Base-by-base conservation (phyloP, 495 filamentous ascomycete species). In the Penicillium macrosclerotiorum region DNA sequence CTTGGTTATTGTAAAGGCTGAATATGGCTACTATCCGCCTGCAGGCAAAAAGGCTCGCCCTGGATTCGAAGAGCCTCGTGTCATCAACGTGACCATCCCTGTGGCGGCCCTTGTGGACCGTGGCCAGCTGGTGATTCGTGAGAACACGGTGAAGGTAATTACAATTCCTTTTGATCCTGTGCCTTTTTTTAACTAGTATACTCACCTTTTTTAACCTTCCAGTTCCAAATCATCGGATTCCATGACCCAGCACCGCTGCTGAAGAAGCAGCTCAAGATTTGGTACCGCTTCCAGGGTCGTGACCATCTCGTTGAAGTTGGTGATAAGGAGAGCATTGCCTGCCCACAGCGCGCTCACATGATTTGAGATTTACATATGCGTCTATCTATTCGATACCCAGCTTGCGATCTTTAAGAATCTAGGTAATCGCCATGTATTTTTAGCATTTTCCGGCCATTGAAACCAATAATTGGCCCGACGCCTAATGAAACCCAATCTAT, bases 221-320 rank as follows among this genome's bases (percentile, higher is more conserved):
- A 74, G 77, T 73, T 72, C 44, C 62, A 77, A 52, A 64, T 81
- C 12, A 52, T 78, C 5, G 79, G 79, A 3, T 82, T 82, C 57
- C 66, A 81, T 55, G 79, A 83, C 42, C 79, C 78, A 7, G 75
- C 74, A 8, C 79, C 80, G 8, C 59, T 74, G 19, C 55, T 67
- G 29, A 64, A 62, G 18, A 82, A 82, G 62, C 67, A 62, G 26
- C 51, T 83, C 54, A 72, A 64, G 52, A 67, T 83, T 20, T 73
- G 71, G 68, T 83, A 81, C 49, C 53, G 51, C 19, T 80, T 74
- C 52, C 59, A 68, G 46, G 75, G 72, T 3, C 69, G 59, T 36
- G 65, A 71, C 40, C 63, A 72, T 48, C 69, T 59, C 27, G 67
- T 68, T 16, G 73, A 75, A 43, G 71, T 72, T n/a, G 49, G 49